Base-by-base conservation (phyloP, 805 yeast genomes). In the Komagataella pseudopastoris region DNA sequence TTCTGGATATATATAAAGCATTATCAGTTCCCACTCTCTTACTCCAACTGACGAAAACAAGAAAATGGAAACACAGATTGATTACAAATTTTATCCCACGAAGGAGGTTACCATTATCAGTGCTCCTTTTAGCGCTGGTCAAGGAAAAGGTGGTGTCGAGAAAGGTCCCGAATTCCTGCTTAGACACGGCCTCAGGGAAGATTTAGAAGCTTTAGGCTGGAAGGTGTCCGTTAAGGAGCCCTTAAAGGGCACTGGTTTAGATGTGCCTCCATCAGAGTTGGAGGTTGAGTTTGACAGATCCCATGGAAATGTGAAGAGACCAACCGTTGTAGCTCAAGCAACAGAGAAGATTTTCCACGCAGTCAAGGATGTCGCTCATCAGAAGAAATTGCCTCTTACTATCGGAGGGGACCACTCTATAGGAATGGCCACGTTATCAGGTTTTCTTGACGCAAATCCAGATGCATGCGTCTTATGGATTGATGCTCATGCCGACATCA, bases 401-500 rank as follows among this genome's bases (percentile, higher is more conserved):
- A 65, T 91, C 50, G 99, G 99, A 50, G 99, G 99, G 51, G 99
- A 91, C 68, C 99, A 91, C 66, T 88, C 96, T 6, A 85, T 91
- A 57, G 98, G 96, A 50, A 88, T 91, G 60, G 96, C 95, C 50
- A 89, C 97, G 8, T 84, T 91, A 43, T 75, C 88, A 36, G 98
- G 95, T 2, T 87, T 90, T 39, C 74, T 88, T 56, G 79, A 78
- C 16, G 76, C 78, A 56, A 73, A 84, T 64, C 96, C 96, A 17
- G 88, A 90, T 58, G 88, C 96, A 23, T 89, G 96, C 60, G 73
- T 91, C 45, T 64, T 91, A 55, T 91, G 99, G 99, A 84, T 91
- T 59, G 99, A 91, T 68, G 99, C 99, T 0, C 99, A 91, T 66
- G 96, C 98, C 18, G 99, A 91, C 66, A 84, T 93, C 64, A 93